Percentiles rank a stretch among this genome's conserved stretches.
These are phyloP conservation scores for Bruguiera sexangula DNA, from an alignment of 345 rosid genomes.

Conservation along the genomic window DNA sequence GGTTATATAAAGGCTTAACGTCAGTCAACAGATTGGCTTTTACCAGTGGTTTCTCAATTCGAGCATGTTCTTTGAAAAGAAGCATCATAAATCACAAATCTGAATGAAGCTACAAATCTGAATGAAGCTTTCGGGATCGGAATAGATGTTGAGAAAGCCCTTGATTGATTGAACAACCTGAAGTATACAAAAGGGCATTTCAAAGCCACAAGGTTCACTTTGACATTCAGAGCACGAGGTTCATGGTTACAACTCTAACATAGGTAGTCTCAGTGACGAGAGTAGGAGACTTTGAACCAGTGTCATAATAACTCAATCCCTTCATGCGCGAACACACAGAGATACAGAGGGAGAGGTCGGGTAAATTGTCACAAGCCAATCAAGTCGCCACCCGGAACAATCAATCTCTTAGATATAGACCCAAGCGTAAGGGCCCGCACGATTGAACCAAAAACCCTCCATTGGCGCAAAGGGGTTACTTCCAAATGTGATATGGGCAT, in stretches of 20 bases:
- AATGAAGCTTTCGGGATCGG: background rate
- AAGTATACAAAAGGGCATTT: background rate
- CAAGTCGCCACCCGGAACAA: constrained; percentile 80
- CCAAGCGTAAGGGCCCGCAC: constrained; percentile 61
- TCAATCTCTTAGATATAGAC: constrained; percentile 68
- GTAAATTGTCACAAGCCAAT: constrained; percentile 61
- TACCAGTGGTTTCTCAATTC: too few species aligned
- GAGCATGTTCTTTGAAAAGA: background rate
- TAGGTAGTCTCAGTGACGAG: background rate
- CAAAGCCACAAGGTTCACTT: background rate
- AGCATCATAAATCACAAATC: background rate
- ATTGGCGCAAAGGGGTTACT: constrained; percentile 53
- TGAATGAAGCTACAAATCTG: background rate
- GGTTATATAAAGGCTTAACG: too few species aligned
- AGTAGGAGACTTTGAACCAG: background rate
- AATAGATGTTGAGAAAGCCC: background rate
- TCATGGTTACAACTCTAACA: too few species aligned
- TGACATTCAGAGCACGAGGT: background rate
- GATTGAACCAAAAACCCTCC: constrained; percentile 52
- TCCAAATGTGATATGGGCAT: constrained; percentile 52
- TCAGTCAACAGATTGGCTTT: too few species aligned
- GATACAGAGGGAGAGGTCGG: constrained; percentile 20
- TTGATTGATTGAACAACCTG: background rate
- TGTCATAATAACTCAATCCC: background rate
- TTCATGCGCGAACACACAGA: background rate